Percentiles rank a stretch among this genome's conserved stretches.
phyloP scores from a whole-genome alignment of 2,329 filamentous ascomycete species.

The Penicillium janthinellum region DNA sequence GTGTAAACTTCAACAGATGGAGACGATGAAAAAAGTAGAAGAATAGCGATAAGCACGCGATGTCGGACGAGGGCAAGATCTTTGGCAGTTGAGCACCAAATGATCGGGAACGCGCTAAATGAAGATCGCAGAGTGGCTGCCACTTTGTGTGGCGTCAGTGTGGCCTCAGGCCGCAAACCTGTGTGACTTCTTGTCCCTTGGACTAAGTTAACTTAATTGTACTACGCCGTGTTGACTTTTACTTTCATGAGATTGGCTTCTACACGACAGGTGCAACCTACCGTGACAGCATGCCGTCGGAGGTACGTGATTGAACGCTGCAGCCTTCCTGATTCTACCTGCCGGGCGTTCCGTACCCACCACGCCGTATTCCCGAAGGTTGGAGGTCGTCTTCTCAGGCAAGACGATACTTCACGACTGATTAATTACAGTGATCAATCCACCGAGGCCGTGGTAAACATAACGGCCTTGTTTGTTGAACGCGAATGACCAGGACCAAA shows the following conservation, averaged over 20 bases:
- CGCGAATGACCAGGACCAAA: background rate
- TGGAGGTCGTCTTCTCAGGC: background rate
- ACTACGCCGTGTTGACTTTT: background rate
- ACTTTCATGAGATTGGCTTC: background rate
- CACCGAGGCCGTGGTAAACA: background rate
- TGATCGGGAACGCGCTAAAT: slow-evolving; percentile 4
- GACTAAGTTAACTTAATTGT: background rate
- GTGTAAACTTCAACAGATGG: background rate
- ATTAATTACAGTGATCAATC: background rate
- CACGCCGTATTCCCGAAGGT: background rate
- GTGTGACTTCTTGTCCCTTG: background rate
- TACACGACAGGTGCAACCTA: background rate
- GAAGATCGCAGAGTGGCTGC: slow-evolving; percentile 15
- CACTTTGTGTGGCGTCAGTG: slow-evolving; percentile 10
- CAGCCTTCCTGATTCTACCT: background rate
- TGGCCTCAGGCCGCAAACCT: slow-evolving; percentile 13
- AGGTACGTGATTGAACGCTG: background rate
- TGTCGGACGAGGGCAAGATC: background rate
- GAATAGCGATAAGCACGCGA: background rate
- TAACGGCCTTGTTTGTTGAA: background rate
- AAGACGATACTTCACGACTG: background rate
- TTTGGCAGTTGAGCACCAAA: background rate
- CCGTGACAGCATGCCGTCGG: background rate
- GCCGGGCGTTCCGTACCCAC: slow-evolving; percentile 8
- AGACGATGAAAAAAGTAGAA: too few species aligned